A percentile compares a stretch with the other conserved stretches of the same genome.
These are phyloP conservation scores for Zasmidium citrigriseum DNA, from an alignment of 2,329 filamentous ascomycete genomes.

Conservation along the genomic window DNA sequence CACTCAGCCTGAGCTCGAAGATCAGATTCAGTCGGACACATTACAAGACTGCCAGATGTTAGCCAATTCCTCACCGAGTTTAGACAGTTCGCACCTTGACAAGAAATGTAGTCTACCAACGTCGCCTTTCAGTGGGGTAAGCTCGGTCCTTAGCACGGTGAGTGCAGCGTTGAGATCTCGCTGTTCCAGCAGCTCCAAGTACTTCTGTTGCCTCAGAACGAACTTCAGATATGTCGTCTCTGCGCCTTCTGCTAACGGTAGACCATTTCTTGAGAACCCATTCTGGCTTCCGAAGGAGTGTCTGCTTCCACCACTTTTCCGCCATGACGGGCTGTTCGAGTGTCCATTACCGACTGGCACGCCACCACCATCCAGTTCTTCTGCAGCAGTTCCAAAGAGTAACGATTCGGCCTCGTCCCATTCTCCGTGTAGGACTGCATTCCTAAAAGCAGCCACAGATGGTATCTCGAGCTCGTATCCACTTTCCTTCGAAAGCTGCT, in stretches of 20 bases:
- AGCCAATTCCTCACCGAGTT: constrained; percentile 15
- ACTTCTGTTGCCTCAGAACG: constrained; percentile 89
- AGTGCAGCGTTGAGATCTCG: constrained; percentile 73
- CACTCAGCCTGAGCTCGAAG: constrained; percentile 75
- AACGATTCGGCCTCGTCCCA: constrained; percentile 86
- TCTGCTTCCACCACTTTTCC: constrained; percentile 21
- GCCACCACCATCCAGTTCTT: constrained; percentile 46
- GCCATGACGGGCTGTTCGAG: constrained; percentile 15
- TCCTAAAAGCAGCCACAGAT: constrained; percentile 82
- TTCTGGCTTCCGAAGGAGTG: constrained; percentile 31
- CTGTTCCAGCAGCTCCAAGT: constrained; percentile 81
- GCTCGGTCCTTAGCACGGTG: constrained; percentile 79
- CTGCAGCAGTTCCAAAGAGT: constrained; percentile 57
- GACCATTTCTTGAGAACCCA: constrained; percentile 45
- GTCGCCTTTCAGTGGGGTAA: constrained; percentile 83
- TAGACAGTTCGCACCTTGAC: constrained; percentile 58
- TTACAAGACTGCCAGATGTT: constrained; percentile 66
- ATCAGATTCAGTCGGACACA: constrained; percentile 79
- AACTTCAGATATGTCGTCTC: constrained; percentile 82
- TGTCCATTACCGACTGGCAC: constrained; percentile 37
- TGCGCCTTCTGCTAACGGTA: constrained; percentile 74
- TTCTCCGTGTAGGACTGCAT: constrained; percentile 73
- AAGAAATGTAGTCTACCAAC: constrained; percentile 75
- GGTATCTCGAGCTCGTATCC: constrained; percentile 84
- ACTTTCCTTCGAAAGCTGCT: constrained; percentile 75